phyloP scores from a whole-genome alignment of 352 stramenopile species.

The Pythium phragmitis region DNA sequence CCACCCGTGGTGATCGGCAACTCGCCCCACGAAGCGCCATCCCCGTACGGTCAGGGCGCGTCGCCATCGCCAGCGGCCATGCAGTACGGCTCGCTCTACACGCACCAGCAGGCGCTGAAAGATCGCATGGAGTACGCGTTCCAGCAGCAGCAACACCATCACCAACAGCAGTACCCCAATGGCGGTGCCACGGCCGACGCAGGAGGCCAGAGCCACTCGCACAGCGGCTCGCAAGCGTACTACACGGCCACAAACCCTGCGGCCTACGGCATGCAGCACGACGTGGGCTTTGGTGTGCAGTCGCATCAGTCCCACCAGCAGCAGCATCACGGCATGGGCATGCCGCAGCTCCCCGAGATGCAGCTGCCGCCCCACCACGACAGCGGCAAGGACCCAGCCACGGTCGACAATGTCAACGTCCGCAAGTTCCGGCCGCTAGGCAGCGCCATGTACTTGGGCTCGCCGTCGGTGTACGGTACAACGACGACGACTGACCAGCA shows the following conservation, averaged over 20 bases:
- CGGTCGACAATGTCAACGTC: not conserved
- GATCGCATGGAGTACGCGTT: constrained; percentile 27
- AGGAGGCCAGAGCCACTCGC: not conserved
- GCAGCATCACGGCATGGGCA: constrained; percentile 17
- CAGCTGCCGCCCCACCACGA: constrained; percentile 26
- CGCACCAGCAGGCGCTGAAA: constrained; percentile 20
- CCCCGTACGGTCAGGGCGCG: constrained; percentile 12
- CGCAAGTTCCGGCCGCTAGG: constrained; percentile 27
- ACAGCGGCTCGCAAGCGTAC: constrained; percentile 5
- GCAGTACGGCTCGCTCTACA: constrained; percentile 25
- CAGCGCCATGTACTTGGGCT: constrained; percentile 21
- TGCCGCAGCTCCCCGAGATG: constrained; percentile 27
- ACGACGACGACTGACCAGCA: not conserved
- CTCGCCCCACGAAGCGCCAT: constrained; percentile 17
- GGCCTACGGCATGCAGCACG: constrained; percentile 17
- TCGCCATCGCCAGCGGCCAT: constrained; percentile 16
- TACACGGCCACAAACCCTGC: constrained; percentile 5
- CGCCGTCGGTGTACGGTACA: constrained; percentile 14
- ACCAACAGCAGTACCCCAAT: constrained; percentile 23
- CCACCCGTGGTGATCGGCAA: constrained; percentile 22
- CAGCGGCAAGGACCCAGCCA: constrained; percentile 11
- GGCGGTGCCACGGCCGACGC: not conserved
- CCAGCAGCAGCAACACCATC: constrained; percentile 12
- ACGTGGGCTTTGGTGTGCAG: constrained; percentile 20
- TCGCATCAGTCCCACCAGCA: constrained; percentile 11